These are phyloP conservation scores for Malassezia slooffiae DNA, from an alignment of 1,284 basidiomycete genomes.

Conservation along the genomic window DNA sequence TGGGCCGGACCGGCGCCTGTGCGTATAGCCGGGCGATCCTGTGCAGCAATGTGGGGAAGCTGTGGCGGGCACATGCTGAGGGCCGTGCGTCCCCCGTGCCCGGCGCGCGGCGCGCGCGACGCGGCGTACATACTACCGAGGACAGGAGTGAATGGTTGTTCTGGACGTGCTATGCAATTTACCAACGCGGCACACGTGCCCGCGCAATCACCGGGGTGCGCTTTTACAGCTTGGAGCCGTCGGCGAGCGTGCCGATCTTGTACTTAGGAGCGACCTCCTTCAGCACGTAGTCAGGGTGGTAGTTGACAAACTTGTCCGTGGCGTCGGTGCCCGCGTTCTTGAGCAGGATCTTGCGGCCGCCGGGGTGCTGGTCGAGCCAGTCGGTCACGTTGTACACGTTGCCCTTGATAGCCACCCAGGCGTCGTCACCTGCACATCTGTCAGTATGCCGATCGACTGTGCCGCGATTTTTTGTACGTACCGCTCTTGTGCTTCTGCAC, in stretches of 20 bases:
- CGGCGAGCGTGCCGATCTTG: conserved; percentile 35
- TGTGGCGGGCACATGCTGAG: no score
- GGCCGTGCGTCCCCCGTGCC: no score
- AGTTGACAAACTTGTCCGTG: conserved; percentile 40
- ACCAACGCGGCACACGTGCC: no score
- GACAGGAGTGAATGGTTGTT: no score
- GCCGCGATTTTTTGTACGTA: conserved; percentile 1
- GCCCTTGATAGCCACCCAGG: conserved; percentile 42
- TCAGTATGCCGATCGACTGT: background rate
- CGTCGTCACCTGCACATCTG: conserved; percentile 36
- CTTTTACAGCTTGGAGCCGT: conserved; percentile 33
- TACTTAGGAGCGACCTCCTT: conserved; percentile 28
- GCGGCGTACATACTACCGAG: no score
- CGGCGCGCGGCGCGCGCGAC: no score
- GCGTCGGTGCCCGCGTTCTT: conserved; percentile 45
- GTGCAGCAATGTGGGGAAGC: no score
- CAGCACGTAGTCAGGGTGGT: conserved; percentile 41
- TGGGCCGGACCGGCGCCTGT: no score
- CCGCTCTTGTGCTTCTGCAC: conserved; percentile 14
- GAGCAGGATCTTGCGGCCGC: conserved; percentile 45
- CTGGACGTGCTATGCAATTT: no score
- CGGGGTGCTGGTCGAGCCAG: conserved; percentile 46
- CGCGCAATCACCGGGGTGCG: no score
- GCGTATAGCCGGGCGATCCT: no score
- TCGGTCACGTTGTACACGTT: conserved; percentile 45